Evolutionary conservation across 78 protist species (phyloP), one percentile per base, ranked within the genome.

Genomic region (Planoprotostelium fungivorum): DNA sequence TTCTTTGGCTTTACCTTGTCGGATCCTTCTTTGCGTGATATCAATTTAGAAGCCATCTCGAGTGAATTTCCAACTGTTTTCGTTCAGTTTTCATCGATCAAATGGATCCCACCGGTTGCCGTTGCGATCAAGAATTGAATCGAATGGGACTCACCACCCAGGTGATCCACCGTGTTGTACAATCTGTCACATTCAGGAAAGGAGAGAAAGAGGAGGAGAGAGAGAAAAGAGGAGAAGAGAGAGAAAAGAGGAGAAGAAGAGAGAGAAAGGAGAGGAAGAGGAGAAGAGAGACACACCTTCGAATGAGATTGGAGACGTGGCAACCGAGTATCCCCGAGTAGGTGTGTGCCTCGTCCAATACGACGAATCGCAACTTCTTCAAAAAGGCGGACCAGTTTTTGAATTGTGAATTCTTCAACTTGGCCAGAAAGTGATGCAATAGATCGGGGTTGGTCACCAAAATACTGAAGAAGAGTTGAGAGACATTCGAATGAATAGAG

Each of bases 291-390:
- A n/a, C n/a, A n/a, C n/a, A 84, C 36, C 95, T 87, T 5, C 95
- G 34, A 9, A 93, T 37, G 37, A 93, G 37, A 63, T 93, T 93
- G 63, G 91, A 37, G 83, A 89, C 87, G 87, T 93, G 93, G 73
- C 93, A 90, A 28, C 95, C 95, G 86, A 93, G 38, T 1, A 87
- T 88, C 31, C 95, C 95, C 34, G 93, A 88, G 63, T 93, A 93
- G 23, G 95, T 88, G 35, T 93, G 95, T 10, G 92, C 86, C 84
- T 93, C 95, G 85, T 93, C 95, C 31, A 93, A 37, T 0, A 93
- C 93, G 25, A 93, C 85, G 39, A 90, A 88, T 31, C 84, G 87
- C 31, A 93, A 35, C 39, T 84, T 89, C 0, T 37, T 29, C 34
- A 87, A 37, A 36, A 87, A 87, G 63, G 23, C 39, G 31, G 39